Evolutionary conservation across 352 stramenopile genomes (phyloP), one percentile per base, ranked within the genome.

Genomic region (Plasmopara muralis): DNA sequence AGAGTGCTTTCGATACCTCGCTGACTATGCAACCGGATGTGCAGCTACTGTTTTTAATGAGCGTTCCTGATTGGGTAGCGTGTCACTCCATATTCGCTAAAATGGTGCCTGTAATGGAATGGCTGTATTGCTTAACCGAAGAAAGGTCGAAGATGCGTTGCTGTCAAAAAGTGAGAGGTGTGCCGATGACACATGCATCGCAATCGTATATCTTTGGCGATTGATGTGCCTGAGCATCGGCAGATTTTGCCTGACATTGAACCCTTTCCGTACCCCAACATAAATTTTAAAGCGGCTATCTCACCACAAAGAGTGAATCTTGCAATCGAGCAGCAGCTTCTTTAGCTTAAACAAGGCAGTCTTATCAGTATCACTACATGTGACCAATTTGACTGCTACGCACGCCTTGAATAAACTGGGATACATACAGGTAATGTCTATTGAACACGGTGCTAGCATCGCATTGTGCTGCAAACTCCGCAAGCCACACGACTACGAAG

Each of bases 181-280:
- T 5, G 83, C 86, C 1, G 77, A 85, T 2, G 78, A 80, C 0
- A 77, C 16, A 93, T 69, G 1, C 35, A 13, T 90, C 74, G 30
- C 83, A 93, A 13, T 85, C 57, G 41, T 83, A 71, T 44, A 71
- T 50, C 20, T 81, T 61, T 71, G 90, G 87, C 15, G 92, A 64
- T 10, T 68, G 43, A 28, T 77, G 66, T 0, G 77, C 77, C 2
- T 70, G 64, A 5, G 53, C 14, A 45, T 93, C 83, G 0, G 69
- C 61, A 0, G 81, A 93, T 37, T 89, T 84, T 14, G 64, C 54
- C 10, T 66, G 49, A 5, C 56, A 57, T 4, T 34, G 44, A 25
- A 43, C 55, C n/a, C n/a, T n/a, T n/a, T n/a, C n/a, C n/a, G n/a
- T n/a, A n/a, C n/a, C 14, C 53, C 62, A 29, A 64, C 50, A 30